Evolutionary conservation across 306 rosid genomes (phyloP), one percentile per base, ranked within the genome.

Genomic region (Malus orientalis): DNA sequence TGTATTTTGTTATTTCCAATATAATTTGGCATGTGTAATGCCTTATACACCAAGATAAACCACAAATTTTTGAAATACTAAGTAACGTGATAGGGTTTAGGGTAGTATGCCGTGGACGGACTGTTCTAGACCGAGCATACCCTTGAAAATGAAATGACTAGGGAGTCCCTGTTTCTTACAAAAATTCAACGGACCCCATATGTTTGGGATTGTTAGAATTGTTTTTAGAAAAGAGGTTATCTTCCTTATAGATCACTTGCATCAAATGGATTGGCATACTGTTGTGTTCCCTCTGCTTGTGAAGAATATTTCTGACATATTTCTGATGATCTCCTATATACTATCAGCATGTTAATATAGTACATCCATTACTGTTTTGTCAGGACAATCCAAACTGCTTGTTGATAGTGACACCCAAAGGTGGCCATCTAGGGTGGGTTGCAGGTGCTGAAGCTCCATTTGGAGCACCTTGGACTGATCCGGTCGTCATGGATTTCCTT

Each of bases 391-490:
- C 93, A 22, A 88, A 95, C 74, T 92, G 97, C 87, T 67, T 95
- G 82, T 85, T 95, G 82, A 78, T 92, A 73, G 96, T 95, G 88
- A 95, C 98, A 54, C 88, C 98, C 36, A 81, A 92, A 83, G 98
- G 98, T 30, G 97, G 98, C 18, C 98, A 95, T 82, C 78, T 95
- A 69, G 98, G 97, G 25, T 92, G 97, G 98, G 91, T 95, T 78
- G 98, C 98, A 54, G 98, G 98, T 14, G 89, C 77, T 47, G 86
- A 80, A 33, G 91, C 97, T 74, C 98, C 98, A 14, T 30, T 80
- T 5, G 97, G 98, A 72, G 86, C 87, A 60, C 98, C 98, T 53
- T 95, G 98, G 98, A 87, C 97, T 25, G 97, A 95, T 86, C 86
- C 86, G 5, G 61, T 89, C 23, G 92, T 95, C 49, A 95, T 90